Base-by-base conservation (phyloP, 768 basidiomycete genomes). In the Phylloporus arenicola region DNA sequence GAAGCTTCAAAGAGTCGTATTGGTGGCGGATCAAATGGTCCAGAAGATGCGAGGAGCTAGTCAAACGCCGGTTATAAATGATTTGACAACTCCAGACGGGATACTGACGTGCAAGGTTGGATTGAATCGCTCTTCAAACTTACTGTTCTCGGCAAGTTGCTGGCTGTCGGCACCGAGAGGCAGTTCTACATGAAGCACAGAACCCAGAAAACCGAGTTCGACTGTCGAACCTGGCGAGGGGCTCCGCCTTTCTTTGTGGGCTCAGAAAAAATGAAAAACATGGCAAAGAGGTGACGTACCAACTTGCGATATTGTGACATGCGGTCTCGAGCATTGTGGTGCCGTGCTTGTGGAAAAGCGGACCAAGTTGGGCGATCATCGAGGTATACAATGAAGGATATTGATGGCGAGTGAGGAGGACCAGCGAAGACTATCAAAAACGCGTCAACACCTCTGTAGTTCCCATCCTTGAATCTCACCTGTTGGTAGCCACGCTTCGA, bases 171-270 rank as follows among this genome's bases (percentile, higher is more conserved):
- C 58, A 10, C 72, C 74, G 49, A 77, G 72, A 3, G 92, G 93
- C 11, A 94, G 65, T 59, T 86, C 83, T 17, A 86, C 79, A 24
- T 79, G 79, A 16, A 95, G 62, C 2, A 90, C 82, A 12, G 81
- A 77, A 16, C 91, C 90, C 30, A 96, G 72, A 62, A 96, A 88
- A 1, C 90, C 91, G 11, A 97, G 76, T 62, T 94, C 89, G 22
- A 88, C 52, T 4, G 78, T 79, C 35, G 74, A 57, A 11, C 89
- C 90, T 33, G 82, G 77, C 1, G 14, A 68, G 70, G 29, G 88
- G 89, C 66, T 83, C 82, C 42, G 83, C 81, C 92, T 93, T 93
- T 76, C 72, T 67, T 81, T 82, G 68, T 41, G 43, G n/a, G 39
- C 49, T 61, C 45, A 45, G 50, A 34, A 45, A 50, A n/a, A 19